Percentiles rank a stretch among this genome's conserved stretches.
These are phyloP conservation scores for Thalia dealbata DNA, from an alignment of 176 grass and related monocot species.

Conservation along the genomic window DNA sequence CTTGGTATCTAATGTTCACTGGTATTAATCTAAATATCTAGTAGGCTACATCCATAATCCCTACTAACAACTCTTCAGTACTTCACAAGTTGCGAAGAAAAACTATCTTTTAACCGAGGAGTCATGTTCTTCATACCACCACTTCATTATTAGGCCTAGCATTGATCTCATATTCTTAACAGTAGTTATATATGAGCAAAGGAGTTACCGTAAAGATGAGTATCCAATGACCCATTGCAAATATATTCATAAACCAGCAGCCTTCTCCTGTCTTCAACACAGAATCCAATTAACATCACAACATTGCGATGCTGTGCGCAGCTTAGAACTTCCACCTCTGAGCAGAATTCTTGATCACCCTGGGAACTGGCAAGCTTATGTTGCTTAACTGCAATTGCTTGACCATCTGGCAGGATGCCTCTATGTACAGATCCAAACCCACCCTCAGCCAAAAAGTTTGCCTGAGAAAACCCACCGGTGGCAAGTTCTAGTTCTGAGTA, in stretches of 20 bases:
- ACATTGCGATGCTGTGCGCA: constrained; percentile 98
- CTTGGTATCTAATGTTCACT: background rate
- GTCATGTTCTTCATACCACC: background rate
- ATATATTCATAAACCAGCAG: constrained; percentile 98
- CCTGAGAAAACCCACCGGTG: constrained; percentile 82
- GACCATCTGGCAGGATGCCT: constrained; percentile 84
- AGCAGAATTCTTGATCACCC: constrained; percentile 94
- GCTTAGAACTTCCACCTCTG: constrained; percentile 96
- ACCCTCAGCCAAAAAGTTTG: constrained; percentile 96
- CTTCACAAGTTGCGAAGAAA: background rate
- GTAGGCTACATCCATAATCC: no score
- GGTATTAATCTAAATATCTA: no score
- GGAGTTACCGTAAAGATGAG: constrained; percentile 86
- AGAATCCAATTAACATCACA: constrained; percentile 98
- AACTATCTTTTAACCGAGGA: background rate
- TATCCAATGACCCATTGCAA: constrained; percentile 96
- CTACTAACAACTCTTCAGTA: background rate
- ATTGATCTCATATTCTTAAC: background rate
- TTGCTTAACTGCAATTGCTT: constrained; percentile 95
- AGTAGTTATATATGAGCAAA: background rate
- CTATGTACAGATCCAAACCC: constrained; percentile 98
- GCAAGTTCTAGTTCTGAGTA: constrained; percentile 92
- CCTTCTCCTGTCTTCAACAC: constrained; percentile 91
- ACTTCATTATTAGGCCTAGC: background rate
- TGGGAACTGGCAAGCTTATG: constrained; percentile 96